Evolutionary conservation across 2,329 filamentous ascomycete genomes (phyloP).

Genomic region (Moelleriella libera): DNA sequence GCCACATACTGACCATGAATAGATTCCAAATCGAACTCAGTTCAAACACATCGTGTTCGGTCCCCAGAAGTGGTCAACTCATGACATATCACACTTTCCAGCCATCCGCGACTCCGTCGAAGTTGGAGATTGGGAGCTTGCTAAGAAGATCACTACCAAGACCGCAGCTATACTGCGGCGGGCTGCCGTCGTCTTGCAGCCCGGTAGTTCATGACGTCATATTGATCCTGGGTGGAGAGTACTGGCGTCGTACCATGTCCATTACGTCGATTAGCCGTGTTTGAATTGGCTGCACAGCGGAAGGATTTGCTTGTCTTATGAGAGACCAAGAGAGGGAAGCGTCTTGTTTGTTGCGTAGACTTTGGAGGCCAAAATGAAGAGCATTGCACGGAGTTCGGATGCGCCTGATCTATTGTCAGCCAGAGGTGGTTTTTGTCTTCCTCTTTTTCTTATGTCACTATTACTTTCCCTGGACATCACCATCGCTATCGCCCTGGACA

Average conservation of each 20-base stretch:
- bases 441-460: not conserved
- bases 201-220: slow-evolving; percentile 7
- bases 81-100: slow-evolving; percentile 34
- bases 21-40: slow-evolving; percentile 78
- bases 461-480: too few relatives aligned
- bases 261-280: too few relatives aligned
- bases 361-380: slow-evolving; percentile 9
- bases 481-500: too few relatives aligned
- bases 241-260: too few relatives aligned
- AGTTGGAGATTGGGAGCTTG: slow-evolving; percentile 53
- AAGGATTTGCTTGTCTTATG: too few relatives aligned
- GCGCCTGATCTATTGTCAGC: not conserved
- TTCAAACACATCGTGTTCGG: slow-evolving; percentile 91
- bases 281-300: too few relatives aligned
- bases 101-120: slow-evolving; percentile 73
- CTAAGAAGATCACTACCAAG: slow-evolving; percentile 55
- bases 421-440: not conserved
- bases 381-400: slow-evolving; percentile 21
- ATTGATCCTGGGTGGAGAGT: too few relatives aligned
- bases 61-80: slow-evolving; percentile 56
- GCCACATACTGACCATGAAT: not conserved
- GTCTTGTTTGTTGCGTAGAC: slow-evolving; percentile 3
- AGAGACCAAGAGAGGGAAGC: not conserved
- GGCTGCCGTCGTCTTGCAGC: slow-evolving; percentile 32
- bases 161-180: slow-evolving; percentile 52